Evolutionary conservation across 164 flowering plant species (phyloP), one percentile per base, ranked within the genome.

Genomic region (Houttuynia cordata): DNA sequence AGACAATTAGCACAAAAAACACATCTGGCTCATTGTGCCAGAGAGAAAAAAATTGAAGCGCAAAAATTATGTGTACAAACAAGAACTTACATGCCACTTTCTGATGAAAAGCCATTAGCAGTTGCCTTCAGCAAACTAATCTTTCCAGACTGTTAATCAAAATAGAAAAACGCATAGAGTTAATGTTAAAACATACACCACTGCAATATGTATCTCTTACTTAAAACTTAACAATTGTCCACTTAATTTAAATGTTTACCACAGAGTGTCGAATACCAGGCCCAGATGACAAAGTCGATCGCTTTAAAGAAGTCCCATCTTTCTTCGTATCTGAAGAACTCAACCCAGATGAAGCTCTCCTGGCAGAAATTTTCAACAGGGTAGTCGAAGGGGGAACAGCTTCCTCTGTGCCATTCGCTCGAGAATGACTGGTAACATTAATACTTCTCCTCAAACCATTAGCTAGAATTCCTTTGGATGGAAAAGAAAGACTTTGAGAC

Each of bases 401-500:
- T 42, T 68, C 77, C 52, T 71, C 77, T n/a, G 70, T n/a, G 22
- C 70, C 81, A 71, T 69, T 75, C 23, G 55, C 57, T 21, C 52
- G 67, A 39, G 73, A 59, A 57, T 68, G 61, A 55, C 75, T 83
- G n/a, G 51, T 62, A 52, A 61, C 79, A 57, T 83, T 87, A 57
- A 69, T 62, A 69, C 86, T 82, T 74, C 80, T 81, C 75, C 68
- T 79, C 75, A 76, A 61, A 59, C 68, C 72, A 68, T 74, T 78
- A 12, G 73, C 64, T 41, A 34, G 68, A 64, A 51, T 56, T 30
- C 80, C 79, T 66, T 62, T 79, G 17, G 83, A 65, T 23, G 89
- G 85, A 53, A 89, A 82, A 7, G 94, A 85, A 55, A 75, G 69
- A 59, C 91, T 87, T 69, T 85, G 84, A 52, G 80, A 73, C 47